Percentiles rank a stretch among this genome's conserved stretches.
phyloP scores from a whole-genome alignment of 139 green algal genomes.

The Diplosphaera chodatii region DNA sequence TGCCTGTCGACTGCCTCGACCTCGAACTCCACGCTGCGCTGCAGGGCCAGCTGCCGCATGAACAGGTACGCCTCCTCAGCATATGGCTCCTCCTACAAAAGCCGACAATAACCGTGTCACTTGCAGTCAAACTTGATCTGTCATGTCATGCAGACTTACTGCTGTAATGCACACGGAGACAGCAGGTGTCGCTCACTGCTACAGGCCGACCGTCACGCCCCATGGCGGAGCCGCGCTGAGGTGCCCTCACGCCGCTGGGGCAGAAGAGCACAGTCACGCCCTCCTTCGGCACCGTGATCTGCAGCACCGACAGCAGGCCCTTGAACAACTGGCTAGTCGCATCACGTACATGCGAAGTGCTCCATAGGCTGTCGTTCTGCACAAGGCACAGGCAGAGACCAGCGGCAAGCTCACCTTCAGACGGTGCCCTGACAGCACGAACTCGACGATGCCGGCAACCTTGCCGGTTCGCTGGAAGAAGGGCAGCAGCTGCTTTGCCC shows the following conservation, averaged over 20 bases:
- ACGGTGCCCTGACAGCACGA: constrained; percentile 74
- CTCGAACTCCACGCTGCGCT: constrained; percentile 68
- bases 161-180: too few species aligned
- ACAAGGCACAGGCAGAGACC: too few species aligned
- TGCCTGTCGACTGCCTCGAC: constrained; percentile 28
- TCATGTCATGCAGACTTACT: too few species aligned
- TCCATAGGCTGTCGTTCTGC: too few species aligned
- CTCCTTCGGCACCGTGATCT: constrained; percentile 82
- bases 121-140: too few species aligned
- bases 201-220: constrained; percentile 32
- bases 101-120: too few species aligned
- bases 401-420: constrained; percentile 69
- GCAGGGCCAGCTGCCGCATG: constrained; percentile 59
- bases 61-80: constrained; percentile 78
- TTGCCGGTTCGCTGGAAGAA: constrained; percentile 84
- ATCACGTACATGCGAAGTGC: too few species aligned
- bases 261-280: constrained; percentile 81
- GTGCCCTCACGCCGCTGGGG: constrained; percentile 70
- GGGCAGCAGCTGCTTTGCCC: constrained; percentile 85
- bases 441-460: constrained; percentile 70
- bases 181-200: too few species aligned
- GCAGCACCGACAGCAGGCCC: too few species aligned
- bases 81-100: constrained; percentile 68
- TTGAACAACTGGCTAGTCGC: too few species aligned
- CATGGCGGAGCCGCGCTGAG: constrained; percentile 22